Evolutionary conservation across 1,284 basidiomycete genomes (phyloP).

Genomic region (Sanghuangporus baumii): DNA sequence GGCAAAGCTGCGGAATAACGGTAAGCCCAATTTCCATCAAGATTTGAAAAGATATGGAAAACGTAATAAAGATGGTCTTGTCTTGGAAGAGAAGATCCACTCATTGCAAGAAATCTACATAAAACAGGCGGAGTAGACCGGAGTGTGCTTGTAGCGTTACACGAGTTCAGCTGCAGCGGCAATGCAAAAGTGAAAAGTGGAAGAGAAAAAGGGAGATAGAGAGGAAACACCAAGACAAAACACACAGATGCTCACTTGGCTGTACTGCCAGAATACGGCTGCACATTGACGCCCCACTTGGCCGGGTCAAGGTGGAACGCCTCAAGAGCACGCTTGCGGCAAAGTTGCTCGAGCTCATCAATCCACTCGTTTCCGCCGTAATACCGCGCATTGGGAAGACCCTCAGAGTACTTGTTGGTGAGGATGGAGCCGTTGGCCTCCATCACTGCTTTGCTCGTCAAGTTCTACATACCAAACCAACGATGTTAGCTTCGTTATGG

Average conservation of each 20-base stretch:
- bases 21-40: neutral
- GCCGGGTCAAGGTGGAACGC: conserved; percentile 95
- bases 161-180: neutral
- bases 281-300: conserved; percentile 98
- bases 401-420: conserved; percentile 98
- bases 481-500: conserved; percentile 15
- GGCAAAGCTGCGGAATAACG: conserved; percentile 68
- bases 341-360: conserved; percentile 93
- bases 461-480: conserved; percentile 65
- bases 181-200: neutral
- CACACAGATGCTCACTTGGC: conserved; percentile 35
- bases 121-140: too few species aligned
- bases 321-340: conserved; percentile 92
- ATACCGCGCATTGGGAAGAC: conserved; percentile 92
- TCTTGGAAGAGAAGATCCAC: neutral
- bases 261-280: conserved; percentile 92
- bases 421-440: conserved; percentile 98
- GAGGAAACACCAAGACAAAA: conserved; percentile 1
- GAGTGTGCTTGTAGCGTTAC: neutral
- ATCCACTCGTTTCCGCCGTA: conserved; percentile 98
- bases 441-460: conserved; percentile 92
- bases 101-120: too few species aligned
- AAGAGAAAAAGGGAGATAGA: conserved; percentile 8
- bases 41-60: neutral
- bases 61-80: neutral